Percentiles rank a stretch among this genome's conserved stretches.
Conservation (phyloP, 2,329 filamentous ascomycete genomes). For the Trichoderma polysporum region DNA sequence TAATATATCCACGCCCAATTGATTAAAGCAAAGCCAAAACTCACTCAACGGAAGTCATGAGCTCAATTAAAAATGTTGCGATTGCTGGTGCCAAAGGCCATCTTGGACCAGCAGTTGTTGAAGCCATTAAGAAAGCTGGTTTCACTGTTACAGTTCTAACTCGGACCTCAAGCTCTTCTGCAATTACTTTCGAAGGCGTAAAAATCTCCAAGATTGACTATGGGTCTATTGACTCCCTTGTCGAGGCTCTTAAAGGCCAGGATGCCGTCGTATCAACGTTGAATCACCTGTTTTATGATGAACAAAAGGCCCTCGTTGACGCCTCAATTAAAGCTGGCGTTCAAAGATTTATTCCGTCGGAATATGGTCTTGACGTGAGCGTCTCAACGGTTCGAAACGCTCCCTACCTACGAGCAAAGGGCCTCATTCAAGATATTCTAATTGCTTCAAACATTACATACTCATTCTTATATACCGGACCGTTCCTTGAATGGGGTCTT, state of each 20-base stretch:
- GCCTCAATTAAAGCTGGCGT: not conserved
- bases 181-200: not conserved
- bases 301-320: not conserved
- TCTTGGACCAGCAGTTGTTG: not conserved
- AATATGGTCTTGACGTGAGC: not conserved
- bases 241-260: not conserved
- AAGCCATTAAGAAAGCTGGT: not conserved
- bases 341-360: not conserved
- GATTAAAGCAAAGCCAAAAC: not conserved
- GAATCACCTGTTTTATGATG: not conserved
- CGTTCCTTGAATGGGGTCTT: not conserved
- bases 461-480: not conserved
- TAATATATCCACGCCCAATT: accelerated
- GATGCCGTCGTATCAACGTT: not conserved
- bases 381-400: not conserved
- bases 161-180: not conserved
- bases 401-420: not conserved
- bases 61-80: not conserved
- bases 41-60: not conserved
- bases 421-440: not conserved
- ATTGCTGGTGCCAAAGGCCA: not conserved
- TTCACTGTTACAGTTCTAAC: not conserved
- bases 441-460: not conserved
- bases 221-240: not conserved
- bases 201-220: not conserved